Evolutionary conservation across 2,329 filamentous ascomycete species (phyloP), one percentile per base, ranked within the genome.

Genomic region (Keithomyces neogunnii): DNA sequence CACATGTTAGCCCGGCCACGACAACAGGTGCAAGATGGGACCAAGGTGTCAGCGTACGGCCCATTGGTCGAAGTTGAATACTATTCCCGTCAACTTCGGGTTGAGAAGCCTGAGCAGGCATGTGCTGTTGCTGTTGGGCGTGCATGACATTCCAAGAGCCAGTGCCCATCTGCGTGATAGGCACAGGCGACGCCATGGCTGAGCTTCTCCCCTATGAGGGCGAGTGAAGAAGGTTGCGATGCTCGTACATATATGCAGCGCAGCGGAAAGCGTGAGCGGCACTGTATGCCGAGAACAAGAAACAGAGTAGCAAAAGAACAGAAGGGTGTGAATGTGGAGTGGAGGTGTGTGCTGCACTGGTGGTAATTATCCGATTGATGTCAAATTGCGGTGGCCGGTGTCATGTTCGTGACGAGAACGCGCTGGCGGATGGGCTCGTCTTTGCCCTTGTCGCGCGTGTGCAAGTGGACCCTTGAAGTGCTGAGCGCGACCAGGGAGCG

Each of bases 51-150:
- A 40, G 72, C 82, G 66, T 81, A 87, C 84, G 76, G 70, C 82
- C 82, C 82, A 88, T 86, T 42, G 75, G 72, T 62, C 78, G 81
- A 66, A 79, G 65, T 63, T 81, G 77, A 53, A 84, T 69, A 55
- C 80, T 81, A 57, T 65, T 62, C 47, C 75, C 73, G 49, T 73
- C 73, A 38, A 56, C 49, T 39, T 66, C 62, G 49, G 56, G 63
- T 28, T 58, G 40, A 30, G 40, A 6, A 50, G 56, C 63, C 29
- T 59, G 49, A 51, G 59, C 57, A 55, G 57, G 62, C 63, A 63
- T 64, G 46, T 49, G 55, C 54, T 66, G 62, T 55, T 42, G 49
- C 42, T 35, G 32, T 35, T 52, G 49, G 48, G 50, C 45, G 36
- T 50, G 32, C 33, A 48, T 44, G 33, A 48, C 30, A 11, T 48